Conservation (phyloP, 148 eudicot species). For the Suaeda aralocaspica region DNA sequence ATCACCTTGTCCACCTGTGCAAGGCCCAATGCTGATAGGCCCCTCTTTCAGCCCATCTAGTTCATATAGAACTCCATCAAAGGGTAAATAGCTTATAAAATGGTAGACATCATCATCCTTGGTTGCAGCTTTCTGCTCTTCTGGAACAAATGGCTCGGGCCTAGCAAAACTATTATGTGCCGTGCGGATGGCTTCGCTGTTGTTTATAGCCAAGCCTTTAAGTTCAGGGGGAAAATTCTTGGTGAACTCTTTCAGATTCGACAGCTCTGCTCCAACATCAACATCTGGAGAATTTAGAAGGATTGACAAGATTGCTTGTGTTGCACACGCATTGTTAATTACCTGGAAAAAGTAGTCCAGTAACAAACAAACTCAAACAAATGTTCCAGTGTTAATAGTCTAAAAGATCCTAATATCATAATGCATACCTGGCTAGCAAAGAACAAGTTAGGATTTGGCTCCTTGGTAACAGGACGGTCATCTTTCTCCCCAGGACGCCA, state of each 20-base stretch:
- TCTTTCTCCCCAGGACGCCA: constrained; percentile 97
- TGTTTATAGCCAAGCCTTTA: constrained; percentile 94
- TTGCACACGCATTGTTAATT: constrained; percentile 97
- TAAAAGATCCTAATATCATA: constrained; percentile 1
- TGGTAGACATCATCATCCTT: constrained; percentile 97
- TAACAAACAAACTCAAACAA: background rate
- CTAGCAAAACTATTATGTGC: constrained; percentile 98
- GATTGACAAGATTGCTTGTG: constrained; percentile 98
- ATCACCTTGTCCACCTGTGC: constrained; percentile 76
- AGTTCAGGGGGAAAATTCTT: constrained; percentile 92
- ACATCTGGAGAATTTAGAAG: constrained; percentile 87
- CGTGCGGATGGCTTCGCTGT: constrained; percentile 92
- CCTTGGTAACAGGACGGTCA: constrained; percentile 73
- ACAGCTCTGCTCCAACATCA: constrained; percentile 85
- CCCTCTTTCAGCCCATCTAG: constrained; percentile 96
- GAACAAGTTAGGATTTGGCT: constrained; percentile 91
- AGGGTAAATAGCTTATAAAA: constrained; percentile 90
- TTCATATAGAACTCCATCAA: constrained; percentile 89
- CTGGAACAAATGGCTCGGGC: constrained; percentile 93
- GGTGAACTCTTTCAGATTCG: constrained; percentile 80
- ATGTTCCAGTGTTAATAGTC: background rate
- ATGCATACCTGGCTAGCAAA: constrained; percentile 93
- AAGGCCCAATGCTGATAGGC: constrained; percentile 92
- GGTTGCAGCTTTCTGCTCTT: constrained; percentile 84
- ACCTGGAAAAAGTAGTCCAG: constrained; percentile 42